Conservation (phyloP, 1,284 basidiomycete species). For the Austroboletus rostrupii region DNA sequence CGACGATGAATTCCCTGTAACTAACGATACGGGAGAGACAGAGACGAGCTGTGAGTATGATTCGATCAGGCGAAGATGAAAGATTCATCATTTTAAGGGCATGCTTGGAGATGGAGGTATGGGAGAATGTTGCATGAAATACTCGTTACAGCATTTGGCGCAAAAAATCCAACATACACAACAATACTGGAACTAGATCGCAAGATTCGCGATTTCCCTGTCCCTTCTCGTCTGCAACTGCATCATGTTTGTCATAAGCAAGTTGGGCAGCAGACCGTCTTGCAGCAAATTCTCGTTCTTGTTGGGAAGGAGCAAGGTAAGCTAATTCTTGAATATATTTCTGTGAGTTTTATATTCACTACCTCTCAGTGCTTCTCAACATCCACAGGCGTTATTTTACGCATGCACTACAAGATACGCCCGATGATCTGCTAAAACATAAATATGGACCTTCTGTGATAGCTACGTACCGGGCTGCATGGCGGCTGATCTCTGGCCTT, state of each 20-base stretch:
- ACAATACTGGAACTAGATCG: constrained; percentile 47
- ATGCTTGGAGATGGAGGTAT: constrained; percentile 55
- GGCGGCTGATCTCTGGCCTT: constrained; percentile 53
- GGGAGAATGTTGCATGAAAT: constrained; percentile 48
- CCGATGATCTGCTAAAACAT: constrained; percentile 54
- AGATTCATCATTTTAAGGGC: constrained; percentile 35
- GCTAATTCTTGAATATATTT: constrained; percentile 20
- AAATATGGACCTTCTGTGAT: constrained; percentile 64
- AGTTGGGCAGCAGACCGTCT: constrained; percentile 20
- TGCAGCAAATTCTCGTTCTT: constrained; percentile 49
- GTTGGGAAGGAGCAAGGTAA: constrained; percentile 56
- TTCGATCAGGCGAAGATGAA: not conserved
- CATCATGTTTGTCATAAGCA: constrained; percentile 24
- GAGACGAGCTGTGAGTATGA: constrained; percentile 47
- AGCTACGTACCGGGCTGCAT: constrained; percentile 66
- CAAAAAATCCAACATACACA: constrained; percentile 46
- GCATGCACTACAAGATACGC: constrained; percentile 57
- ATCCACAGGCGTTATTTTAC: constrained; percentile 67
- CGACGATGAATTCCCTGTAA: constrained; percentile 39
- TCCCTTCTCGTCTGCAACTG: constrained; percentile 46
- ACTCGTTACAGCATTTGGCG: constrained; percentile 51
- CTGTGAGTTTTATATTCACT: not conserved
- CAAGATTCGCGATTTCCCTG: constrained; percentile 50
- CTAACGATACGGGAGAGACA: constrained; percentile 35
- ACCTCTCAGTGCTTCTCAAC: constrained; percentile 52